These are phyloP conservation scores for Wickerhamiella alocasiicola DNA, from an alignment of 805 yeast species.

Conservation along the genomic window DNA sequence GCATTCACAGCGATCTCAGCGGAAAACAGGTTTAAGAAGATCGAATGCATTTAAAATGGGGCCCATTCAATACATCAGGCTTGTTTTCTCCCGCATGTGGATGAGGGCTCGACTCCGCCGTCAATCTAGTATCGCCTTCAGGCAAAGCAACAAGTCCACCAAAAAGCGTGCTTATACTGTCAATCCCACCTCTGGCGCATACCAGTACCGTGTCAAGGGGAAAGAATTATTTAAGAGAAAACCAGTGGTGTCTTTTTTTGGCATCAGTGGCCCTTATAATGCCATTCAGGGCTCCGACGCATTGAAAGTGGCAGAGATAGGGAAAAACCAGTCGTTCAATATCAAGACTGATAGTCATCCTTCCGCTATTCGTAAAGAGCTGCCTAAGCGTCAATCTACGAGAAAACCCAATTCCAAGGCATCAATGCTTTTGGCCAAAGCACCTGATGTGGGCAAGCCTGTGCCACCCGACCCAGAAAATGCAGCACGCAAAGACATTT, in stretches of 20 bases:
- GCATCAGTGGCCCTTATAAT: neutral
- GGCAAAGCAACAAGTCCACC: conserved; percentile 11
- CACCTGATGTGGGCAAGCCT: conserved; percentile 6
- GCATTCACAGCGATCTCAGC: neutral
- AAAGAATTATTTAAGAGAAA: conserved; percentile 13
- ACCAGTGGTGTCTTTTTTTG: neutral
- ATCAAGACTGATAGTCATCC: neutral
- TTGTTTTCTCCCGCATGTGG: neutral
- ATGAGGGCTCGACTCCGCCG: conserved; percentile 8
- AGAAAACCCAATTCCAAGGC: neutral
- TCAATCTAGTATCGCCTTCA: conserved; percentile 9
- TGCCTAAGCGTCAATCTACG: conserved; percentile 3
- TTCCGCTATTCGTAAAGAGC: neutral
- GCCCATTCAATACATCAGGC: conserved; percentile 7
- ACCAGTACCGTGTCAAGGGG: conserved; percentile 13
- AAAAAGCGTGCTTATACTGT: conserved; percentile 19
- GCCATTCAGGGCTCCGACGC: conserved; percentile 5
- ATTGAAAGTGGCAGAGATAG: conserved; percentile 2
- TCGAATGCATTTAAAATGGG: conserved; percentile 14
- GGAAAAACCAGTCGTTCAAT: conserved; percentile 5
- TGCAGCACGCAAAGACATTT: too few species aligned
- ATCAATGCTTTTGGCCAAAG: conserved; percentile 1
- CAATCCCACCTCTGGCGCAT: conserved; percentile 18
- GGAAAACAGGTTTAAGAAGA: conserved; percentile 11
- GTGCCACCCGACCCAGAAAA: neutral